phyloP scores from a whole-genome alignment of 2,329 filamentous ascomycete genomes.

The Calonectria montana region DNA sequence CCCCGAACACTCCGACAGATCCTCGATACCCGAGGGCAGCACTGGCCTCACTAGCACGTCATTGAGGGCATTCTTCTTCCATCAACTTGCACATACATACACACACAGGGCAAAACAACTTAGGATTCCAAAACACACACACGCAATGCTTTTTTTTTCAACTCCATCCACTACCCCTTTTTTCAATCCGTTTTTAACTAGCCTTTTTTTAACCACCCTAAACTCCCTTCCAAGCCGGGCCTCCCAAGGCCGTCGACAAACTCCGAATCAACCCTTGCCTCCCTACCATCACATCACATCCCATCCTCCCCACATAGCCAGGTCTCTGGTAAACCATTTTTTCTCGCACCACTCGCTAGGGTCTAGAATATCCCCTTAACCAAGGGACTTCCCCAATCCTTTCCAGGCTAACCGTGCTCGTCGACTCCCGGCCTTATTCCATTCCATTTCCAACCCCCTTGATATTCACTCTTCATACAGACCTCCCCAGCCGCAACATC shows the following conservation, averaged over 20 bases:
- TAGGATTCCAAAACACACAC: background rate
- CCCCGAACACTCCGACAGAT: background rate
- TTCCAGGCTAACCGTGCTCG: background rate
- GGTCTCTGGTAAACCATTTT: background rate
- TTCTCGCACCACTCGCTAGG: background rate
- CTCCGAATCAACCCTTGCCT: conserved; percentile 4
- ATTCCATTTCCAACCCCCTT: conserved; percentile 6
- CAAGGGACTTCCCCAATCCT: background rate
- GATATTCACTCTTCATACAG: conserved; percentile 1
- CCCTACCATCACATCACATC: background rate
- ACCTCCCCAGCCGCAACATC: background rate
- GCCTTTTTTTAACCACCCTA: conserved; percentile 15
- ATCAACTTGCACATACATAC: background rate
- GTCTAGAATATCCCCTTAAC: background rate
- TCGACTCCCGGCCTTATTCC: background rate
- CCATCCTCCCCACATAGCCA: background rate
- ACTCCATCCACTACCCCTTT: background rate
- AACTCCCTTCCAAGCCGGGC: conserved; percentile 13
- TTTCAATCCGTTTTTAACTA: conserved; percentile 2
- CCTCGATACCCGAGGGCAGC: background rate
- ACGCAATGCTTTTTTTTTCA: conserved; percentile 21
- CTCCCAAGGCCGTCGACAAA: conserved; percentile 9
- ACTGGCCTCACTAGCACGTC: background rate
- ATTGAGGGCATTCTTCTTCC: background rate
- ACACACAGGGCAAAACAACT: background rate